phyloP scores from a whole-genome alignment of 2,329 filamentous ascomycete species.

The Volutella citrinella region DNA sequence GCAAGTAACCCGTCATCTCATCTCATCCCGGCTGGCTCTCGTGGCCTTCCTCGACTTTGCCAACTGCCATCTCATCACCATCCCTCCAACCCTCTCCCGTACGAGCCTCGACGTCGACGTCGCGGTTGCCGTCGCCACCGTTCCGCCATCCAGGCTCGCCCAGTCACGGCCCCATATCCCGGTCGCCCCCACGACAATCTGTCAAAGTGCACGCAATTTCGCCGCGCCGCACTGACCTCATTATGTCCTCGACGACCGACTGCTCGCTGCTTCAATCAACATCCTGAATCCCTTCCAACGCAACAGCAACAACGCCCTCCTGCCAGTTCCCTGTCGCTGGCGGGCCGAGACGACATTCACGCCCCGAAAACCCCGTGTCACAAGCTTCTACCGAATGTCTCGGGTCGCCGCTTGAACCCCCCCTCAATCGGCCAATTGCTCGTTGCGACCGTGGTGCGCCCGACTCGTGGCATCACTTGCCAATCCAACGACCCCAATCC shows the following conservation, averaged over 20 bases:
- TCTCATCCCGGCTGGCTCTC: no score
- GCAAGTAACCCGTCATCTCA: no score
- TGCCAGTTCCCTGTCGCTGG: constrained; percentile 12
- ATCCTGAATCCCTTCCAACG: constrained; percentile 19
- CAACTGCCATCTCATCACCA: no score
- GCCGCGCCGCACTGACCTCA: not conserved
- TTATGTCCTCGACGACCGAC: constrained; percentile 5
- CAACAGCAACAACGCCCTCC: no score
- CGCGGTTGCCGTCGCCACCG: no score
- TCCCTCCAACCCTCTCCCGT: no score
- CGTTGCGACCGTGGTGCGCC: constrained; percentile 10
- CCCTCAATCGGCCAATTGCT: constrained; percentile 16
- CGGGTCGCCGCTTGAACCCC: constrained; percentile 12
- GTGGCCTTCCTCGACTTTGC: no score
- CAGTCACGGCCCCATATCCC: no score
- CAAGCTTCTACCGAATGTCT: constrained; percentile 21
- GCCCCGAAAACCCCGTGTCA: constrained; percentile 12
- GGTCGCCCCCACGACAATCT: constrained; percentile 15
- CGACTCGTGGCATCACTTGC: constrained; percentile 15
- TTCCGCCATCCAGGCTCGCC: no score
- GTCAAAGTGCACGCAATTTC: no score
- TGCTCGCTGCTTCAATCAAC: constrained; percentile 16
- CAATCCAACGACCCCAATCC: constrained; percentile 13
- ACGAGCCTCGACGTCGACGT: no score
- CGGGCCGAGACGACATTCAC: constrained; percentile 10